Evolutionary conservation across 805 yeast species (phyloP).

Genomic region (Osmozyma mogii): DNA sequence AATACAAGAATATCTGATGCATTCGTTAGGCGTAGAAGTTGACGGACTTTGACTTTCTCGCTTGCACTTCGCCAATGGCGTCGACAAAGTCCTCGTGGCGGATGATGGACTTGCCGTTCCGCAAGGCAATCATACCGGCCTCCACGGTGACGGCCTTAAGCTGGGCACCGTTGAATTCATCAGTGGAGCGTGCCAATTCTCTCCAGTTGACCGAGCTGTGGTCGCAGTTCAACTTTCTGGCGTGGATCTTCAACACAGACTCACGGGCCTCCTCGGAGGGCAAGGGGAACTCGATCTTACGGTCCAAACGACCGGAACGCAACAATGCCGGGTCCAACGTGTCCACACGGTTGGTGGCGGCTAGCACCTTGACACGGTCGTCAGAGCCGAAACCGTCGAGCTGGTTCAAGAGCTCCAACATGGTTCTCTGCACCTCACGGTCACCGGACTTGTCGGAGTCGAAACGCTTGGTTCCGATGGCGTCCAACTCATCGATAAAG

Average conservation of each 20-base stretch:
- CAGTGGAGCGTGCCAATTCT: constrained; percentile 95
- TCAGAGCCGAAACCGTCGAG: constrained; percentile 15
- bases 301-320: constrained; percentile 97
- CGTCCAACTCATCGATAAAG: constrained; percentile 16
- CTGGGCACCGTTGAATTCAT: constrained; percentile 98
- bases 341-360: constrained; percentile 66
- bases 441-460: constrained; percentile 16
- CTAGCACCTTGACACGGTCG: constrained; percentile 38
- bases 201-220: constrained; percentile 87
- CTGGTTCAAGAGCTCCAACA: constrained; percentile 17
- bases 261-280: constrained; percentile 98
- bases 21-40: constrained; percentile 94
- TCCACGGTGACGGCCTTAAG: constrained; percentile 98
- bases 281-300: constrained; percentile 96
- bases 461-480: constrained; percentile 16
- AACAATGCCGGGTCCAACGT: constrained; percentile 96
- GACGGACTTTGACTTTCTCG: constrained; percentile 90
- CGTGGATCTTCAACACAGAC: constrained; percentile 91
- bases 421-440: constrained; percentile 16
- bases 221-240: constrained; percentile 93
- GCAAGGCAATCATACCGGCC: constrained; percentile 98
- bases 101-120: constrained; percentile 86
- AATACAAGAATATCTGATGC: too few relatives aligned
- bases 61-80: constrained; percentile 97
- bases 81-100: constrained; percentile 98